Evolutionary conservation across 345 rosid species (phyloP), one percentile per base, ranked within the genome.

Genomic region (Turritis glabra): DNA sequence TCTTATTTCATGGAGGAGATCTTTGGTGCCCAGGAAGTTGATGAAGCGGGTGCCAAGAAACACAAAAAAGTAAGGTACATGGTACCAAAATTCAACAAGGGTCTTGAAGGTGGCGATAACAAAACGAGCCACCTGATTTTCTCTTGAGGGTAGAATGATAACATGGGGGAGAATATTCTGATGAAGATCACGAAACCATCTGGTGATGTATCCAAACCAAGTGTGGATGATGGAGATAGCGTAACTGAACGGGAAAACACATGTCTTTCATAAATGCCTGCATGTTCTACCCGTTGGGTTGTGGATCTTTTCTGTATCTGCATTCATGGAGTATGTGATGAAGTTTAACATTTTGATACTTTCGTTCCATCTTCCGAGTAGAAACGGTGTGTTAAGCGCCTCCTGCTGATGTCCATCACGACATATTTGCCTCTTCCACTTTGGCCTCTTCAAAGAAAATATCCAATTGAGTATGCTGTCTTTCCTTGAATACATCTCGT

Each of bases 291-390:
- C 15, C 33, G 18, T 32, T 0, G 46, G 5, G 29, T 4, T 0
- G 40, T 71, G 56, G 47, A 71, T 58, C 46, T 0, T 22, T 3
- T 71, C 46, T 58, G 35, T 33, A 37, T 61, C 51, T 37, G 68
- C 59, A 0, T 72, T 60, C 52, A 50, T 37, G 51, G 60, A 72
- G 41, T 60, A 72, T 18, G 51, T 15, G 19, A 72, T 18, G 41
- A 72, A 61, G 68, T 72, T 72, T 19, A 72, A 72, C 26, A 35
- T 13, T 4, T 3, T 32, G 37, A 59, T 58, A 10, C 26, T 59
- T 59, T 17, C 75, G 0, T 13, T 22, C 75, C 67, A 71, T 71
- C 59, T 59, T 60, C 29, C 21, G 3, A 3, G 37, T 25, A 47
- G 57, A 59, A 71, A 59, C 8, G 72, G 37, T 5, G 60, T 52